Evolutionary conservation across 2,329 filamentous ascomycete species (phyloP), one percentile per base, ranked within the genome.

Genomic region (Aspergillus sp.): DNA sequence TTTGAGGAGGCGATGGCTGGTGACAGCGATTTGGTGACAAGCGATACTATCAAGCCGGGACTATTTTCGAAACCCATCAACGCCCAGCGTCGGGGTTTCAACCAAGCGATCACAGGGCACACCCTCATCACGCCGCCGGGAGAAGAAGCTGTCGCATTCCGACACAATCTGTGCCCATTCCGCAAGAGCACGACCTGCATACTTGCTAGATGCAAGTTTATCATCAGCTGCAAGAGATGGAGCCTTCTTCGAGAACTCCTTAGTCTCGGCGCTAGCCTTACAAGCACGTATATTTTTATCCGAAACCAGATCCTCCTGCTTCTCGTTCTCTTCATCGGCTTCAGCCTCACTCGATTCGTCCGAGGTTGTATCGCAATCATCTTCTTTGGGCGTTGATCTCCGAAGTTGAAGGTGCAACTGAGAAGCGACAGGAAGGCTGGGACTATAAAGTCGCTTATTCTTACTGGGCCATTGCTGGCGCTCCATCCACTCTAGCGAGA

Each of bases 401-500:
- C 69, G 70, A 13, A 74, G 71, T 63, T 85, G 83, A 22, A 89
- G 74, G 45, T 84, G 78, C 22, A 79, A 68, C 65, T 88, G 85
- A 2, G 86, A 84, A 8, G 82, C 81, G 11, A 83, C 74, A 0
- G 87, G 87, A 13, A 89, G 80, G 46, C 81, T 80, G 1, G 87
- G 87, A 8, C 84, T 80, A 55, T 80, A 79, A 7, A 89, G 78
- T 5, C 82, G 82, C 74, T 79, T 78, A 80, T 86, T 74, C 75
- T 83, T 74, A 74, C 79, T 73, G 68, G 83, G 63, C 72, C 78
- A 74, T 68, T 81, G 72, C 72, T 83, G 75, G 69, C 83, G 83
- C 60, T 86, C 84, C 53, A 84, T 81, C 82, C 83, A 88, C 71
- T 90, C 88, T n/a, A 90, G 78, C 1, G 87, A 89, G 71, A 90